Percentiles rank a stretch among this genome's conserved stretches.
Conservation (phyloP, 1,139 yeast genomes). For the Chernovozyma sophiae-reginae region DNA sequence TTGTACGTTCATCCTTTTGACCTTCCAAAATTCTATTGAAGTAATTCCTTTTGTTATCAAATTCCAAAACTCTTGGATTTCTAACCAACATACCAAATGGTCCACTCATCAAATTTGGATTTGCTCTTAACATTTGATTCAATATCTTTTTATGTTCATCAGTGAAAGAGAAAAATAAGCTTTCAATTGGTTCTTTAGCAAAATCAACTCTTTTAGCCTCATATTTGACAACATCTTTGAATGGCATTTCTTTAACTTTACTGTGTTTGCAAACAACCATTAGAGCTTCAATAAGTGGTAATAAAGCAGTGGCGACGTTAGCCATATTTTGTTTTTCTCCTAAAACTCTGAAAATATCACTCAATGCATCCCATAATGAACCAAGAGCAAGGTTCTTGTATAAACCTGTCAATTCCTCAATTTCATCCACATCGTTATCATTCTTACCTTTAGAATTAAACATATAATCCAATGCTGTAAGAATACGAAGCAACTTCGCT, state of each 20-base stretch:
- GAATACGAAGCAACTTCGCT: constrained; percentile 74
- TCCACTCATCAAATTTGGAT: constrained; percentile 94
- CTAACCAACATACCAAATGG: constrained; percentile 88
- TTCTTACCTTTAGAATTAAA: constrained; percentile 45
- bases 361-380: constrained; percentile 80
- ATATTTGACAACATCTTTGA: constrained; percentile 51
- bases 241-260: constrained; percentile 61
- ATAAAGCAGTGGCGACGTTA: constrained; percentile 73
- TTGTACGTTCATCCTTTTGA: constrained; percentile 38
- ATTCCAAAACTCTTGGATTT: constrained; percentile 87
- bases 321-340: constrained; percentile 46
- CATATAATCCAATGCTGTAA: constrained; percentile 86
- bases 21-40: constrained; percentile 71
- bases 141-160: constrained; percentile 85
- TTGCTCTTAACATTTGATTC: constrained; percentile 87
- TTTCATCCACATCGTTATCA: constrained; percentile 22
- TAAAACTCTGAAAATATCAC: constrained; percentile 66
- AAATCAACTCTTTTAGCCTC: constrained; percentile 63
- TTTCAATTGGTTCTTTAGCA: constrained; percentile 72
- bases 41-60: constrained; percentile 88
- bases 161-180: constrained; percentile 80
- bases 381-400: constrained; percentile 72
- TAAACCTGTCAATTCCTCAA: constrained; percentile 51
- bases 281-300: constrained; percentile 86
- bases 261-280: constrained; percentile 96